Percentiles rank a stretch among this genome's conserved stretches.
Evolutionary conservation across 1,284 basidiomycete genomes (phyloP).

Genomic region (Apiotrichum domesticum): DNA sequence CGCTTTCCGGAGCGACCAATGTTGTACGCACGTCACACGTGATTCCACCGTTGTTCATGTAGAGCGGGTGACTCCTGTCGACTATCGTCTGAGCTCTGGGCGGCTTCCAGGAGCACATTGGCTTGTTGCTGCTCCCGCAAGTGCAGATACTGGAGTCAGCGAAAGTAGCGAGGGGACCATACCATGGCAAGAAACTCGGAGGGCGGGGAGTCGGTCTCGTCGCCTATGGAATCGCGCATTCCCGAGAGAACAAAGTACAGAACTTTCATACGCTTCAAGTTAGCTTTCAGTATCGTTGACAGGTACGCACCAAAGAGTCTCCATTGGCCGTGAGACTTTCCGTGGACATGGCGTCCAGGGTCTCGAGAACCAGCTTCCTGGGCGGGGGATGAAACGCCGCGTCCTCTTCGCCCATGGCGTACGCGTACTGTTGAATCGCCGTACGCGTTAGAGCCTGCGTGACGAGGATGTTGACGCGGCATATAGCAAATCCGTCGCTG

Average conservation of each 20-base stretch:
- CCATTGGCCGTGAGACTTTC: slow-evolving; percentile 31
- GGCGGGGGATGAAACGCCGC: background rate
- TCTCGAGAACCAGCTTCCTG: background rate
- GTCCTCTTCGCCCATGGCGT: slow-evolving; percentile 11
- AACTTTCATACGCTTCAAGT: background rate
- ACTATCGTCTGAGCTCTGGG: too few species aligned
- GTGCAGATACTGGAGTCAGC: too few species aligned
- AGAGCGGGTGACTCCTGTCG: too few species aligned
- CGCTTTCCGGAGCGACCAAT: too few species aligned
- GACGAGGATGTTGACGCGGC: slow-evolving; percentile 28
- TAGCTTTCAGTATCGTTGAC: too few species aligned
- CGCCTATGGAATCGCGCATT: background rate
- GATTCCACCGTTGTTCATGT: too few species aligned
- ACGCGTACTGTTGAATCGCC: slow-evolving; percentile 27
- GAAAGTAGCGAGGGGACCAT: too few species aligned
- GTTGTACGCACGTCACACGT: too few species aligned
- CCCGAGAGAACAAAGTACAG: background rate
- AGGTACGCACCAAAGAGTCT: slow-evolving; percentile 14
- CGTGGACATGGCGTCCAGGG: slow-evolving; percentile 18
- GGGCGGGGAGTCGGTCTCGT: background rate
- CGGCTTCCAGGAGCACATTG: too few species aligned
- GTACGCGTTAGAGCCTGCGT: slow-evolving; percentile 27
- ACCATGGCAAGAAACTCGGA: too few species aligned
- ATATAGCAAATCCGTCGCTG: slow-evolving; percentile 16
- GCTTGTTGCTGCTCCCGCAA: too few species aligned